Conservation (phyloP, 805 yeast genomes). For the Blastobotrys chiropterorum region DNA sequence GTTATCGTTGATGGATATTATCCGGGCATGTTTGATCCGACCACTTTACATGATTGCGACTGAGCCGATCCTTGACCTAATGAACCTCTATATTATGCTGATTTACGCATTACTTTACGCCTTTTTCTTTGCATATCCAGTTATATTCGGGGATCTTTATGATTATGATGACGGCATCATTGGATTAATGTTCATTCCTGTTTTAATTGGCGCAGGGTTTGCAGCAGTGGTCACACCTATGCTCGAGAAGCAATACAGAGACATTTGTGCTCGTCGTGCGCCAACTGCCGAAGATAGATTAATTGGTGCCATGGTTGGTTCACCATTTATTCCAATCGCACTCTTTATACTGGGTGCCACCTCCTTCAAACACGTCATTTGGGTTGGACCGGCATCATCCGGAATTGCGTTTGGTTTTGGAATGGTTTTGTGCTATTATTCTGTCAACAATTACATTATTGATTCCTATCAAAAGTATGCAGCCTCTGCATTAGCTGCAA, state of each 20-base stretch:
- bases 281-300: conserved; percentile 76
- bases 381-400: conserved; percentile 69
- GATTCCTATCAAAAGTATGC: conserved; percentile 66
- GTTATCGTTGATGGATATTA: conserved; percentile 49
- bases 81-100: conserved; percentile 66
- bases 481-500: conserved; percentile 73
- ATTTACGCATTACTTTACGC: conserved; percentile 73
- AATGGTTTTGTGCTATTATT: conserved; percentile 57
- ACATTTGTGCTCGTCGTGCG: conserved; percentile 42
- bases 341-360: conserved; percentile 71
- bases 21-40: conserved; percentile 53
- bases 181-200: conserved; percentile 71
- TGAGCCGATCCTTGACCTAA: conserved; percentile 63
- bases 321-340: conserved; percentile 66
- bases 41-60: conserved; percentile 58
- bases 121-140: conserved; percentile 67
- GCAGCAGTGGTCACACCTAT: conserved; percentile 46
- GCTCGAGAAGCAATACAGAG: conserved; percentile 48
- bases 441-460: conserved; percentile 63
- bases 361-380: conserved; percentile 73
- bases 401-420: conserved; percentile 64
- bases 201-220: conserved; percentile 59
- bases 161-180: conserved; percentile 52
- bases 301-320: conserved; percentile 67
- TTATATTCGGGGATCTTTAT: conserved; percentile 58